phyloP scores from a whole-genome alignment of 768 basidiomycete genomes.

The Russula sp. region DNA sequence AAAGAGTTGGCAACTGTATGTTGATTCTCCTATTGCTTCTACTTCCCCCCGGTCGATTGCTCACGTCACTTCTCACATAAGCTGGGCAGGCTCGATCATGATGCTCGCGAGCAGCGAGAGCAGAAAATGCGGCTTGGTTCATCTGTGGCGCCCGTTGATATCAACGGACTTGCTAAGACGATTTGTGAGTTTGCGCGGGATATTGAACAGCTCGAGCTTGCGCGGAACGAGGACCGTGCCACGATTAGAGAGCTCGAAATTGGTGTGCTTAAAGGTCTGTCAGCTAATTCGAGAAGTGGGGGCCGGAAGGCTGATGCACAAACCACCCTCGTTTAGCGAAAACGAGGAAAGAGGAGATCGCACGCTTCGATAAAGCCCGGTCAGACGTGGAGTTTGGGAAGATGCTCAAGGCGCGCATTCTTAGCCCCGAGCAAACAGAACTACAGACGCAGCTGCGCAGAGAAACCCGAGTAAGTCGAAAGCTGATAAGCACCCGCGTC shows the following conservation, averaged over 20 bases:
- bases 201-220: slow-evolving; percentile 42
- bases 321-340: slow-evolving; percentile 43
- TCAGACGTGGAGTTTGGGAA: slow-evolving; percentile 67
- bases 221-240: slow-evolving; percentile 37
- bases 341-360: slow-evolving; percentile 78
- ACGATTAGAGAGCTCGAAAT: slow-evolving; percentile 53
- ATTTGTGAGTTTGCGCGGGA: slow-evolving; percentile 47
- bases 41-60: not conserved
- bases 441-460: slow-evolving; percentile 72
- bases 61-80: slow-evolving; percentile 26
- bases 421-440: slow-evolving; percentile 80
- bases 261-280: slow-evolving; percentile 60
- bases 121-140: slow-evolving; percentile 17
- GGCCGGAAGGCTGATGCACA: slow-evolving; percentile 3
- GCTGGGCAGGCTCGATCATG: slow-evolving; percentile 41
- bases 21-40: slow-evolving; percentile 8
- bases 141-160: slow-evolving; percentile 44
- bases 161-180: slow-evolving; percentile 44
- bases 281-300: not conserved
- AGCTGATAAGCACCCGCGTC: not conserved
- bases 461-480: slow-evolving; percentile 54
- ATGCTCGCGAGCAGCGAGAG: slow-evolving; percentile 33
- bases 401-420: slow-evolving; percentile 37
- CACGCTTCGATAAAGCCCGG: slow-evolving; percentile 70
- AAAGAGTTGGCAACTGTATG: slow-evolving; percentile 58